Conservation (phyloP, 768 basidiomycete species). For the Leccinum aurantiacum region DNA sequence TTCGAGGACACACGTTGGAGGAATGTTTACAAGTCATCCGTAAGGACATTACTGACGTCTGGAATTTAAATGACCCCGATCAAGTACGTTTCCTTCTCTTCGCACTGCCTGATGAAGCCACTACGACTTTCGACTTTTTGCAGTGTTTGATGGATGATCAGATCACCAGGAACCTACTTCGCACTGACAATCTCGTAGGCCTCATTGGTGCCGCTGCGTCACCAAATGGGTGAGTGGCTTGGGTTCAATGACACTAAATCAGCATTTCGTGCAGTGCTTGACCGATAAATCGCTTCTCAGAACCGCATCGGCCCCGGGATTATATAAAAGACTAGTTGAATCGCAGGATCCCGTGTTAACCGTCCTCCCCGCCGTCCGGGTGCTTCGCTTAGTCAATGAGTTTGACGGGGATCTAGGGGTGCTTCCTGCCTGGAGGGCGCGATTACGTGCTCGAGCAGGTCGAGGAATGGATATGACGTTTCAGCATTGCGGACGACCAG, state of each 20-base stretch:
- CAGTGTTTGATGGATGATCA: conserved; percentile 14
- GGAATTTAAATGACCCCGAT: conserved; percentile 19
- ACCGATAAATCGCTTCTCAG: background rate
- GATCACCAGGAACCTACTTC: conserved; percentile 2
- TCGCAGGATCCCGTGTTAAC: background rate
- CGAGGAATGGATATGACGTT: conserved; percentile 14
- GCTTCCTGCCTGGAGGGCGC: conserved; percentile 2
- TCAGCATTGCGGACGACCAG: conserved; percentile 11
- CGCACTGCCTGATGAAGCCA: background rate
- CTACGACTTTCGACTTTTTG: background rate
- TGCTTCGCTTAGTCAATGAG: too few relatives aligned
- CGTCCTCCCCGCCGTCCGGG: too few relatives aligned
- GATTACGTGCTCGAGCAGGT: conserved; percentile 14
- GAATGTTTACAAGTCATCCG: conserved; percentile 15
- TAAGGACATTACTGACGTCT: conserved; percentile 9
- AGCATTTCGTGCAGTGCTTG: background rate
- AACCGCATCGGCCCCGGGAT: background rate
- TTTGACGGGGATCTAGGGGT: conserved; percentile 8
- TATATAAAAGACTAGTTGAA: background rate
- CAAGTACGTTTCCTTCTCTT: background rate
- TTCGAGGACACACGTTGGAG: conserved; percentile 7
- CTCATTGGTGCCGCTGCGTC: background rate
- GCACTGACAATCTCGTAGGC: background rate
- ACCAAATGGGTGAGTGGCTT: conserved; percentile 1
- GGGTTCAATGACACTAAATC: background rate